Evolutionary conservation across 768 basidiomycete genomes (phyloP).

Genomic region (Pleurotus eryngii): DNA sequence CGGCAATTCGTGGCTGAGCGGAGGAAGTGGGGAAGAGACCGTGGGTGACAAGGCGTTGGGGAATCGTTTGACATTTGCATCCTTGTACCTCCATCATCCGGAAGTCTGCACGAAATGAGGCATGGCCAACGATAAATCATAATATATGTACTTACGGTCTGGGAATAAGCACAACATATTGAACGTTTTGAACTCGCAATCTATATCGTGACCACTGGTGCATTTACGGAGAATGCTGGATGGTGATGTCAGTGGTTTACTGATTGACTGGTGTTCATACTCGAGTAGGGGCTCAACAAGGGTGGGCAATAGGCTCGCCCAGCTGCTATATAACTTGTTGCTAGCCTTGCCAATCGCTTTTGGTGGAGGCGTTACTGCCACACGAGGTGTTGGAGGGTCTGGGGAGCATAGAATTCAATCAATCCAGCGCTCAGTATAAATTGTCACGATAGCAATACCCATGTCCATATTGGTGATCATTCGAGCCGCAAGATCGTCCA

Average conservation of each 20-base stretch:
- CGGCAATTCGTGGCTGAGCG: conserved; percentile 10
- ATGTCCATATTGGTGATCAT: too few relatives aligned
- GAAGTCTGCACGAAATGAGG: conserved; percentile 2
- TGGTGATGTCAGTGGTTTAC: background rate
- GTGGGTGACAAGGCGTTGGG: background rate
- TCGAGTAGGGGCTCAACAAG: conserved; percentile 4
- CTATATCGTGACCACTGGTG: too few relatives aligned
- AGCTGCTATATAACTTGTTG: background rate
- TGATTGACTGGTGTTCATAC: background rate
- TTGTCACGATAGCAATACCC: too few relatives aligned
- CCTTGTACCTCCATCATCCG: background rate
- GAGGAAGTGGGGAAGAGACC: conserved; percentile 15
- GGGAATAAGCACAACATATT: conserved; percentile 1
- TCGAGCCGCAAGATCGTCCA: too few relatives aligned
- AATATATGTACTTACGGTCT: conserved; percentile 4
- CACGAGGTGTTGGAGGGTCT: too few relatives aligned
- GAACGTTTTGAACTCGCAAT: background rate
- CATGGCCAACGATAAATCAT: background rate
- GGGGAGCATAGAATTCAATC: too few relatives aligned
- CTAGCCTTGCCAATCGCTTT: too few relatives aligned
- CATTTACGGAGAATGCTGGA: too few relatives aligned
- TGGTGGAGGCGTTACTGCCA: too few relatives aligned
- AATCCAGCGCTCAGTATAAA: too few relatives aligned
- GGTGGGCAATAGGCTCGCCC: conserved; percentile 5
- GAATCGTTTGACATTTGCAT: conserved; percentile 5